Conservation (phyloP, 1,139 yeast genomes). For the Scheffersomyces segobiensis region DNA sequence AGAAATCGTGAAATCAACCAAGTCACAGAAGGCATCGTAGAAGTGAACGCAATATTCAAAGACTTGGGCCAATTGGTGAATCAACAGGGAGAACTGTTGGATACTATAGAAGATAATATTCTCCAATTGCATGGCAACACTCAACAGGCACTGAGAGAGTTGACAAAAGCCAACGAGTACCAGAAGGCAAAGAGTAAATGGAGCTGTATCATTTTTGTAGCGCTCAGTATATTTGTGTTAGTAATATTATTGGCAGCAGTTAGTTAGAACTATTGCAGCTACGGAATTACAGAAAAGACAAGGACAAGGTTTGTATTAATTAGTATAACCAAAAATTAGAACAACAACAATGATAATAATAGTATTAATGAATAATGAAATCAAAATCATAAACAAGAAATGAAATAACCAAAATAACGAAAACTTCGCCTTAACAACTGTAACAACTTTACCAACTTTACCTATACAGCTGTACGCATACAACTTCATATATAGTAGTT, state of each 20-base stretch:
- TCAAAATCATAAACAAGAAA: neutral
- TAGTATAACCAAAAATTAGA: neutral
- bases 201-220: slow-evolving; percentile 63
- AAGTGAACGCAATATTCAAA: slow-evolving; percentile 80
- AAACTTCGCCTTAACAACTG: neutral
- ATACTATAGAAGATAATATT: slow-evolving; percentile 79
- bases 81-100: slow-evolving; percentile 84
- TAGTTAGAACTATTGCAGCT: slow-evolving; percentile 19
- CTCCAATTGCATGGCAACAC: slow-evolving; percentile 65
- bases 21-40: slow-evolving; percentile 76
- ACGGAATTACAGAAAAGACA: neutral
- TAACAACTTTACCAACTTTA: neutral
- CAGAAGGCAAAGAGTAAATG: slow-evolving; percentile 72
- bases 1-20: slow-evolving; percentile 70
- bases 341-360: neutral
- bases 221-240: slow-evolving; percentile 38
- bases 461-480: neutral
- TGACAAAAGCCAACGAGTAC: slow-evolving; percentile 71
- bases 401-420: neutral
- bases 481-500: neutral
- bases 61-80: slow-evolving; percentile 75
- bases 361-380: neutral
- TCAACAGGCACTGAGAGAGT: slow-evolving; percentile 68
- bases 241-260: slow-evolving; percentile 40
- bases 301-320: neutral